Evolutionary conservation across 2,329 filamentous ascomycete species (phyloP), one percentile per base, ranked within the genome.

Genomic region (Plenodomus tracheiphilus): DNA sequence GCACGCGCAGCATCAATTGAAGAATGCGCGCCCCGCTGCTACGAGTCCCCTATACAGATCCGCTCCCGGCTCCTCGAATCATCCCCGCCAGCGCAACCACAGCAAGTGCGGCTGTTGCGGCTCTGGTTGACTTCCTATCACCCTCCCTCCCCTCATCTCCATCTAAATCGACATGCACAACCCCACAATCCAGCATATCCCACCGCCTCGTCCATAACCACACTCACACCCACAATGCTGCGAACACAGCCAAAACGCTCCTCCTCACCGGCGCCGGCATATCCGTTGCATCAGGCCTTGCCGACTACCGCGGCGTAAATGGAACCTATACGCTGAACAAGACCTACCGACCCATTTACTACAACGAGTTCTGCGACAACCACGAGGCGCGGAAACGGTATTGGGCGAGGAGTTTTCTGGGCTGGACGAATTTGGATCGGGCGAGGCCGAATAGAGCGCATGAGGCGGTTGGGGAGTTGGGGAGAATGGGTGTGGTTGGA

Each of bases 311-410:
- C 46, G 94, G 94, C 17, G 80, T 83, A 42, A 89, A 92, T 58
- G 94, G 94, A 53, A 97, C 93, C 8, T 99, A 99, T 70, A 87
- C 91, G 37, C 81, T 94, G 65, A 97, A 97, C 76, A 91, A 89
- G 75, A 85, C 84, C 13, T 97, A 96, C 68, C 85, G 89, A 2
- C 94, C 93, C 25, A 95, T 96, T 58, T 99, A 96, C 76, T 92
- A 89, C 72, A 85, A 91, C 71, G 94, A 99, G 70, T 99, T 97
- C 66, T 74, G 91, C 37, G 77, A 81, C 39, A 88, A 78, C 56
- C 93, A 97, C 73, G 89, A 92, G 70, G 85, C 89, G 11, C 80
- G 94, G 57, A 94, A 97, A 73, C 80, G 94, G 53, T 99, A 99
- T 71, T 99, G 94, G 94, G 93, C 94, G 1, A 79, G 94, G 41